Evolutionary conservation across 2,329 filamentous ascomycete genomes (phyloP), one percentile per base, ranked within the genome.

Genomic region (Zelopaecilomyces penicillatus): DNA sequence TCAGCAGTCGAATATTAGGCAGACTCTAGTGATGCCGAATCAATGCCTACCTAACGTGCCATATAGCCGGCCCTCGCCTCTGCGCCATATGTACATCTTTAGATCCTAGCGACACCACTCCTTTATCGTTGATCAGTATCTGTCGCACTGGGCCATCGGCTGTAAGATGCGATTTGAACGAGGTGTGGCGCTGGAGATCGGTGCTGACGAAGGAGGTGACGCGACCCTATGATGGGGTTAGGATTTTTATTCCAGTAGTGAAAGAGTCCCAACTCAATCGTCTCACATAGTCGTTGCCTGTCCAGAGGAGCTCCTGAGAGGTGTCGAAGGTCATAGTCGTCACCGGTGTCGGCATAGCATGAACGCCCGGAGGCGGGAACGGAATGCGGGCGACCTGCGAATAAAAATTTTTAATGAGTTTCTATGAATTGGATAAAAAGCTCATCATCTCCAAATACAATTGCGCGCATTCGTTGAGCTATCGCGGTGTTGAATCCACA

Each of bases 281-380:
- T 57, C 78, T 71, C 73, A 93, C 87, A 73, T 83, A 87, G 69
- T 93, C 87, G 64, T 93, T 95, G 39, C 90, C 94, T 3, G 83
- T 81, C 93, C 94, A 98, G 43, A 98, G 68, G 32, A 98, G 75
- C 64, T 98, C 93, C 63, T 95, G 85, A 34, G 76, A 75, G 46
- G 84, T 85, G 64, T 98, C 93, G 65, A 98, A 98, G 39, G 85
- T 84, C 64, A 96, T 78, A 3, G 88, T 83, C 37, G 85, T 83
- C 54, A 88, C 80, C 46, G 80, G 80, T 26, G 85, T 85, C 37
- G 82, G 76, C 57, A 85, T 70, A 53, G 76, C 76, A 69, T 85
- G 82, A 57, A 80, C 73, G 60, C 80, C 83, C 58, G 85, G 82
- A 57, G 86, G 82, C 64, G 88, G 87, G 66, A 94, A 80, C 63